These are phyloP conservation scores for Petunia axillaris DNA, from an alignment of 257 asterid genomes.

Conservation along the genomic window DNA sequence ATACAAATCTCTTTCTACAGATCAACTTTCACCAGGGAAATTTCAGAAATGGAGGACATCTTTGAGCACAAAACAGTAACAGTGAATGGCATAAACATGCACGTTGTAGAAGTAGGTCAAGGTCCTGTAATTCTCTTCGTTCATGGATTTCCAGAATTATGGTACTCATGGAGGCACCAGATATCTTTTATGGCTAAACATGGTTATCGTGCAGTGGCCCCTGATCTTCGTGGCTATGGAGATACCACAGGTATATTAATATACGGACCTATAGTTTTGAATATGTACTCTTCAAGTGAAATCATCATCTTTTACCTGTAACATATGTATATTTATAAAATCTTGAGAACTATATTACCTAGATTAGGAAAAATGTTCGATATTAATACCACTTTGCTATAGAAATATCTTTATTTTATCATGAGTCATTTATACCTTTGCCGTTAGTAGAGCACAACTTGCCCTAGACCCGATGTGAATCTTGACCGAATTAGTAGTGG, in stretches of 20 bases:
- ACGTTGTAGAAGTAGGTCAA: slow-evolving; percentile 68
- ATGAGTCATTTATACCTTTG: too few relatives aligned
- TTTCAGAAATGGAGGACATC: slow-evolving; percentile 46
- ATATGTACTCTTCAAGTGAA: too few relatives aligned
- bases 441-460: too few relatives aligned
- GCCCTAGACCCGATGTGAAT: too few relatives aligned
- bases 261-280: too few relatives aligned
- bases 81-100: slow-evolving; percentile 65
- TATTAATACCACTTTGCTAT: too few relatives aligned
- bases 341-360: too few relatives aligned
- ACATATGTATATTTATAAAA: too few relatives aligned
- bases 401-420: too few relatives aligned
- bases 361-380: too few relatives aligned
- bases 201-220: slow-evolving; percentile 75
- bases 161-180: slow-evolving; percentile 97
- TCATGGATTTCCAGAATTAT: slow-evolving; percentile 88
- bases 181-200: slow-evolving; percentile 63
- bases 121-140: slow-evolving; percentile 76
- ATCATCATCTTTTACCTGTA: too few relatives aligned
- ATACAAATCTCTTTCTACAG: background rate
- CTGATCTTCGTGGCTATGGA: slow-evolving; percentile 77
- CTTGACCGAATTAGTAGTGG: too few relatives aligned
- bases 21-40: background rate
- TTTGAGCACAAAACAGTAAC: slow-evolving; percentile 53
- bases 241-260: slow-evolving; percentile 61